phyloP scores from a whole-genome alignment of 441 rosid species.

The Erodium chrysanthum region DNA sequence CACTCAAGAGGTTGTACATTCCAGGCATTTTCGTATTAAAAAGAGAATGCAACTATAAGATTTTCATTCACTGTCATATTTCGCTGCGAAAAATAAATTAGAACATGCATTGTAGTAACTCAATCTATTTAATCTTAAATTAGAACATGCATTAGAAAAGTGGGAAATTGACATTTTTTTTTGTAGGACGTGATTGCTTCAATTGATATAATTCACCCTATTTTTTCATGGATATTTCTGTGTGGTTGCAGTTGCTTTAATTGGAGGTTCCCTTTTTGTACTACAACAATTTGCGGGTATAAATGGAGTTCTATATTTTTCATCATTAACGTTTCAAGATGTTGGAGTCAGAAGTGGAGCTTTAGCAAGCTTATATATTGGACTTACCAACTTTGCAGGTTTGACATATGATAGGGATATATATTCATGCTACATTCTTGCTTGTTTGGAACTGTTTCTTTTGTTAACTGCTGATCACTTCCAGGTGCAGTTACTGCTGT shows the following conservation, averaged over 20 bases:
- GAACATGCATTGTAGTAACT: not conserved
- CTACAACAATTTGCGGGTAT: constrained; percentile 81
- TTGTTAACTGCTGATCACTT: constrained; percentile 2
- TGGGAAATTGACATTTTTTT: not conserved
- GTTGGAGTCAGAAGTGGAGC: constrained; percentile 54
- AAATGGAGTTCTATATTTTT: constrained; percentile 74
- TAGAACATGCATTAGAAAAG: not conserved
- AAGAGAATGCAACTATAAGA: not conserved
- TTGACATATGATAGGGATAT: constrained; percentile 14
- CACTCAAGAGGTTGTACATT: constrained; percentile 61
- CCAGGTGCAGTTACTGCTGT: constrained; percentile 19
- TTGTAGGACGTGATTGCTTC: not conserved
- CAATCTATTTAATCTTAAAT: not conserved
- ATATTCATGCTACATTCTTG: not conserved
- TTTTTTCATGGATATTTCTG: not conserved
- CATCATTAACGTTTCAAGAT: constrained; percentile 60
- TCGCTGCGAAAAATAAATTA: not conserved
- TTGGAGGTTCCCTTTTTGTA: constrained; percentile 56
- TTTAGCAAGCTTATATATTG: constrained; percentile 52
- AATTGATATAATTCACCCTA: not conserved
- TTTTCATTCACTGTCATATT: not conserved
- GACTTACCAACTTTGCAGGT: constrained; percentile 65
- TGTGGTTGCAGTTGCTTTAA: constrained; percentile 48
- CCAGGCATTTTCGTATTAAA: not conserved
- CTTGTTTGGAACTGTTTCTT: constrained; percentile 5